These are phyloP conservation scores for Schizosaccharomyces japonicus DNA, from an alignment of 805 yeast species.

Conservation along the genomic window DNA sequence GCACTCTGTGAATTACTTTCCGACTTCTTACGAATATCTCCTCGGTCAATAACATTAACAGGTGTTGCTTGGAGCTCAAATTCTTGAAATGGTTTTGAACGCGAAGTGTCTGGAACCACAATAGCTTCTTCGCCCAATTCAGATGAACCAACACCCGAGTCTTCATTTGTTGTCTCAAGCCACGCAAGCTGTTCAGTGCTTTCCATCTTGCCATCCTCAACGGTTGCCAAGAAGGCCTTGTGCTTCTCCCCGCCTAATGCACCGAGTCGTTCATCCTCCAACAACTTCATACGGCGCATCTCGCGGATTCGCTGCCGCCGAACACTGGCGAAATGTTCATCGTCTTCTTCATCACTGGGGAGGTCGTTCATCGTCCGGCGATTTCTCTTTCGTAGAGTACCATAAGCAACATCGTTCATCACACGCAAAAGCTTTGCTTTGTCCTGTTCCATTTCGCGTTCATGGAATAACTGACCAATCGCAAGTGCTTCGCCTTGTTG, in stretches of 20 bases:
- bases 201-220: not conserved
- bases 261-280: conserved; percentile 19
- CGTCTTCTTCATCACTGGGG: conserved; percentile 54
- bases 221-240: conserved; percentile 1
- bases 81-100: too few relatives aligned
- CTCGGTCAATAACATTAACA: too few relatives aligned
- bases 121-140: not conserved
- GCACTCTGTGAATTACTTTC: too few relatives aligned
- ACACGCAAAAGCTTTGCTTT: conserved; percentile 39
- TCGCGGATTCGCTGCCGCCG: conserved; percentile 17
- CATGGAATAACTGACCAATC: conserved; percentile 26
- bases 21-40: too few relatives aligned
- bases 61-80: too few relatives aligned
- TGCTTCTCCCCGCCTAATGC: not conserved
- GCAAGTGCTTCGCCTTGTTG: conserved; percentile 33
- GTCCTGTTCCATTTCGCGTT: conserved; percentile 34
- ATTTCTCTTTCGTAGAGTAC: conserved; percentile 28
- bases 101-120: too few relatives aligned
- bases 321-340: conserved; percentile 20
- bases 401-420: conserved; percentile 41
- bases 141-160: conserved; percentile 1
- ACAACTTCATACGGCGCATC: conserved; percentile 24
- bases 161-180: not conserved
- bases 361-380: conserved; percentile 34
- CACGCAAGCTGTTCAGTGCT: not conserved